Base-by-base conservation (phyloP, 495 filamentous ascomycete species). In the Lichina pygmaea region DNA sequence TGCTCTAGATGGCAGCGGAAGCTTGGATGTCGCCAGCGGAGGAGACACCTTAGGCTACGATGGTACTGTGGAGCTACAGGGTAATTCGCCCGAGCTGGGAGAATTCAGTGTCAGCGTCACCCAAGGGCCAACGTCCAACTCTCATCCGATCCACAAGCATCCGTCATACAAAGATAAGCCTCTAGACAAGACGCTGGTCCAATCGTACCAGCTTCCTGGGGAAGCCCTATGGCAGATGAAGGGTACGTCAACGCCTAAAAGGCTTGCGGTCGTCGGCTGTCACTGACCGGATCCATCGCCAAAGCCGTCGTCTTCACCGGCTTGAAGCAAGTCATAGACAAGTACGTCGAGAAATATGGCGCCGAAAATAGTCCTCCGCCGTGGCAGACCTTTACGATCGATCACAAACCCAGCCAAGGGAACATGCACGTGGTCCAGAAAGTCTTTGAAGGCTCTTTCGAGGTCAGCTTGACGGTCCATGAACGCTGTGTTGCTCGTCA, bases 361-460 rank as follows among this genome's bases (percentile, higher is more conserved):
- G 58, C 73, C 45, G 75, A 81, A 4, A 62, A 72, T 33, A 66
- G 75, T 11, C 84, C 86, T 12, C 89, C 86, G 7, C 78, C 86
- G 2, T 78, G 77, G 59, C 82, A 92, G 58, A 67, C 82, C 1
- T 94, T 86, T 57, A 85, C 79, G 6, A 66, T 95, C 45, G 57
- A 62, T 36, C 76, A 91, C 48, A 54, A 60, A 0, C 74, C 81
- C 15, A 73, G 72, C 10, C 43, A 61, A 15, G 91, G 86, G 11
- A 95, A 95, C 53, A 52, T 84, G 5, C 89, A 97, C 49, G 63
- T 91, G 42, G 70, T 95, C 37, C 86, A 97, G 58, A 95, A 93
- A 60, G 68, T 85, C 3, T 97, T 94, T 56, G 71, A 81, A 55
- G 91, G 91, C 0, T 53, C 74, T 17, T 97, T 95, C 56, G 82